Evolutionary conservation across 805 yeast species (phyloP), one percentile per base, ranked within the genome.

Genomic region (Kodamaea sagamina): DNA sequence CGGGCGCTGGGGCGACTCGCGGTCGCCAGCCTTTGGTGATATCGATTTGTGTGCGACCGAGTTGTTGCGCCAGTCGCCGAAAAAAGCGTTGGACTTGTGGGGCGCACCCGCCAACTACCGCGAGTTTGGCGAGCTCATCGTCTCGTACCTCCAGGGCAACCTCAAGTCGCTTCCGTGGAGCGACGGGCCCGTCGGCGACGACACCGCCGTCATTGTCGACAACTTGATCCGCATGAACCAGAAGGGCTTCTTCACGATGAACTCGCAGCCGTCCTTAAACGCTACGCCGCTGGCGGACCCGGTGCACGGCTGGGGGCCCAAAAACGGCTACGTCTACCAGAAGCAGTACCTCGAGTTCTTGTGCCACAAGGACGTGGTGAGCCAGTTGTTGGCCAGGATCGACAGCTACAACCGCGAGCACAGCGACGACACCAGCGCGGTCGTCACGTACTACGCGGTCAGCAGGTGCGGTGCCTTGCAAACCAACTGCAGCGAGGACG

Each of bases 1-100:
- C 64, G 99, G 99, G 47, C 77, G 99, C 69, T 93, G 97, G 90
- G 99, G 99, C 57, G 97, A 93, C 62, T 87, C 97, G 3, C 75
- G 96, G 47, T 93, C 98, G 32, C 99, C 99, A 4, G 98, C 98
- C 1, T 90, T 86, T 67, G 96, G 96, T 56, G 95, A 87, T 51
- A 75, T 89, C 45, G 96, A 88, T 61, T 74, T 86, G 41, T 83
- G 82, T 53, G 93, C 92, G 15, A 79, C 89, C 26, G 82, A 84
- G 18, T 71, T 89, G 57, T 78, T 90, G 54, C 79, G 96, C 63
- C 96, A 89, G 63, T 79, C 90, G 2, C 82, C 88, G 3, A 81
- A 83, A 48, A 83, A 82, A 62, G 89, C 95, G 1, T 67, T 81
- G 24, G 89, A 86, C 56, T 67, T 92, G 47, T 93, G 99, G 99